Base-by-base conservation (phyloP, 1,139 yeast genomes). In the Candida frijolesensis region DNA sequence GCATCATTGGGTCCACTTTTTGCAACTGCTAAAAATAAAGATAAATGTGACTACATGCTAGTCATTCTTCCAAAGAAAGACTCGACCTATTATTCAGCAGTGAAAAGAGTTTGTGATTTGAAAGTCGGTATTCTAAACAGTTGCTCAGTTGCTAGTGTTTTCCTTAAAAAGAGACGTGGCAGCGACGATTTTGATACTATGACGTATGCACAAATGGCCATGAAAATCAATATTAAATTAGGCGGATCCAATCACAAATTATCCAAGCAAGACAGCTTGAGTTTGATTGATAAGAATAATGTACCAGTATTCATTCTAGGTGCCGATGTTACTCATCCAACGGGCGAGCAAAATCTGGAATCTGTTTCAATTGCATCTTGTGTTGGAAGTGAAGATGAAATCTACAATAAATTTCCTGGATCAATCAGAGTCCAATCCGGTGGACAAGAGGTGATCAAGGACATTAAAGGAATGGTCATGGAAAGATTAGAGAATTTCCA, bases 241-340 rank as follows among this genome's bases (percentile, higher is more conserved):
- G 57, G 57, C 38, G 57, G 57, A 3, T 54, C 57, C 2, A 54
- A 54, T 35, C 57, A 54, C 34, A 52, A 42, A 41, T 52, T 54
- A 27, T 50, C 57, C 0, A 33, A 42, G 9, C 46, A 40, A 6
- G 54, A 50, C 42, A 46, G 52, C 18, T 34, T 39, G n/a, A 46
- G 47, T 10, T 51, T 54, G 18, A 29, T 51, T 47, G 57, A 54
- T 47, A 35, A 27, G 10, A 41, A 48, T 18, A 53, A 51, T 12
- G 51, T 46, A 1, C 57, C 57, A 10, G 47, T 53, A 5, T 48
- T 51, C 41, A 54, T 54, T 32, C 51, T 54, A 30, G 57, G 57
- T 37, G 57, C 57, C 29, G 57, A 54, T 48, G 57, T 54, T 25
- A 53, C 55, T 14, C 57, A 54, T 44, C 57, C 57, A 42, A 51